A percentile compares a stretch with the other conserved stretches of the same genome.
These are phyloP conservation scores for Microdochium paspali DNA, from an alignment of 2,329 filamentous ascomycete species.

Conservation along the genomic window DNA sequence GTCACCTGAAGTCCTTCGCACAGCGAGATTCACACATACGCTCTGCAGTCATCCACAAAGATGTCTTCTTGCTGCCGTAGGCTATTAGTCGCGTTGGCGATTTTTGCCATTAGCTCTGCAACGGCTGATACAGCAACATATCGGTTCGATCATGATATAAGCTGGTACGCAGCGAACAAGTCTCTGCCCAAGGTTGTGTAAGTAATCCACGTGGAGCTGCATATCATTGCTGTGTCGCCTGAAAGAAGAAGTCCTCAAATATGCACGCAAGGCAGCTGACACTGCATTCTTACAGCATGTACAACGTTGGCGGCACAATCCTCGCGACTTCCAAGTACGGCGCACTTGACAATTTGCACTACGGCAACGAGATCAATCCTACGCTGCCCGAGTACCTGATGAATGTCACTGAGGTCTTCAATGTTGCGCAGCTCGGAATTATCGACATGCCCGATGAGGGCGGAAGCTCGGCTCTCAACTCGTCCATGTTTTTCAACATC, in stretches of 20 bases:
- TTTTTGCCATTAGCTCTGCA: neutral
- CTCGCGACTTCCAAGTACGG: conserved; percentile 23
- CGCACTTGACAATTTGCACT: conserved; percentile 22
- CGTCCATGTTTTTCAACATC: conserved; percentile 21
- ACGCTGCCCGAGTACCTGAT: conserved; percentile 16
- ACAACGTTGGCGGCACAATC: conserved; percentile 18
- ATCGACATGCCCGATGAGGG: conserved; percentile 14
- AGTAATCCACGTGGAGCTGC: conserved; percentile 1
- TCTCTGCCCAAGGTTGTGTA: conserved; percentile 18
- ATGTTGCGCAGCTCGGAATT: conserved; percentile 19
- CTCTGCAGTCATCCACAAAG: too few relatives aligned
- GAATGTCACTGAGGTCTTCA: conserved; percentile 20
- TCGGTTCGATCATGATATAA: conserved; percentile 4
- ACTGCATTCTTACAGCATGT: conserved; percentile 7
- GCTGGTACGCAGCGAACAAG: conserved; percentile 13
- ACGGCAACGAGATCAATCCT: conserved; percentile 14
- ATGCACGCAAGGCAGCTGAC: neutral
- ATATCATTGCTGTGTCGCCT: too few relatives aligned
- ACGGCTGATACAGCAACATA: neutral
- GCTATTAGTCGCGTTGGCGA: too few relatives aligned
- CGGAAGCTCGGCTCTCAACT: conserved; percentile 20
- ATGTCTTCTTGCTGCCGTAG: too few relatives aligned
- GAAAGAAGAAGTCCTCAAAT: too few relatives aligned
- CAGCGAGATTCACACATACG: too few relatives aligned
- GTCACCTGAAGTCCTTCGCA: too few relatives aligned